Base-by-base conservation (phyloP, 805 yeast species). In the Candida boidinii region DNA sequence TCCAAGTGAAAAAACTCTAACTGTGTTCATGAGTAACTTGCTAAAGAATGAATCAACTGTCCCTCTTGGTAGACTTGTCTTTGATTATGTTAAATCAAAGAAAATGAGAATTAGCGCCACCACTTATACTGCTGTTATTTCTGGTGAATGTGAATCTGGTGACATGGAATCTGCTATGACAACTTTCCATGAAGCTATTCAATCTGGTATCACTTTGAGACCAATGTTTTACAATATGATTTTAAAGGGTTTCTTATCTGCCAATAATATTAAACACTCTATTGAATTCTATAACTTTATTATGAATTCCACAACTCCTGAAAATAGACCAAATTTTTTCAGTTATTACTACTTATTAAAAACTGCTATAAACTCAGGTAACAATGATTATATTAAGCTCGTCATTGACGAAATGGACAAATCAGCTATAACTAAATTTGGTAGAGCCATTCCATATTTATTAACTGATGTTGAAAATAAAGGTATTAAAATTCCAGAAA, bases 21-120 rank as follows among this genome's bases (percentile, higher is more conserved):
- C 78, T 7, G 56, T 75, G 9, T 56, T 81, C 23, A 58, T 79
- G 36, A 69, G 66, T 33, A 76, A 76, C 11, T 60, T 79, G 37
- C 58, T 68, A 37, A 63, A 63, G 43, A 62, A 65, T 32, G 62
- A 66, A n/a, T 36, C 58, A 24, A 65, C 74, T 34, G 45, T 68
- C 9, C 60, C 55, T 11, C 65, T 73, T n/a, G 83, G 82, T 1
- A 58, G 79, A 28, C 42, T 46, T 2, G 43, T 79, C 18, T 72
- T 68, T 45, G 58, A 66, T 12, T 48, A 53, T 32, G 58, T 73
- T 56, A 53, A 57, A 44, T 38, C 28, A 4, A 43, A 43, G 33
- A 58, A 54, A 30, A 43, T 56, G 46, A 35, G 43, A 15, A 51
- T 55, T 23, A 54, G 67, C 4, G 43, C 56, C 7, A 60, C 55